phyloP scores from a whole-genome alignment of 2,329 filamentous ascomycete genomes.

The Blastomyces percursus region DNA sequence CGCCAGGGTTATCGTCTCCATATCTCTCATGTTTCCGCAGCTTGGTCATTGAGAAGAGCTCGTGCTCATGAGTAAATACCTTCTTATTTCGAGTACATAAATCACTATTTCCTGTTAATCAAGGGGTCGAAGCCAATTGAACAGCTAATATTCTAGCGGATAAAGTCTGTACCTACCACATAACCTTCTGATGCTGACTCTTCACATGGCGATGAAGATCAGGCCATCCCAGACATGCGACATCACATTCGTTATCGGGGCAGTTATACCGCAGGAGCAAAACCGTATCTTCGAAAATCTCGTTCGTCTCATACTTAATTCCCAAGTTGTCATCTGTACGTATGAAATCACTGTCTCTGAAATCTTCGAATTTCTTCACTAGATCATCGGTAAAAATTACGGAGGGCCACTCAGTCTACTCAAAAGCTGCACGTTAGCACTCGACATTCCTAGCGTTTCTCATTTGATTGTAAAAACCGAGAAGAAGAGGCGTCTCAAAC shows the following conservation, averaged over 20 bases:
- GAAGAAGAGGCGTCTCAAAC: neutral
- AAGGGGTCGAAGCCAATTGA: neutral
- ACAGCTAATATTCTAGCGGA: neutral
- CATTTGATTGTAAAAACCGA: neutral
- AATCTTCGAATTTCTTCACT: conserved; percentile 77
- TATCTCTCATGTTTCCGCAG: conserved; percentile 78
- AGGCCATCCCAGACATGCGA: conserved; percentile 71
- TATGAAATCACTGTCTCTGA: conserved; percentile 58
- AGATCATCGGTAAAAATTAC: conserved; percentile 88
- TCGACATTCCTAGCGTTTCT: neutral
- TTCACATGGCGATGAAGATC: conserved; percentile 74
- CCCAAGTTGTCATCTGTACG: conserved; percentile 76
- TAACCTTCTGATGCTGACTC: conserved; percentile 68
- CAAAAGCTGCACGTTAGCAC: conserved; percentile 5
- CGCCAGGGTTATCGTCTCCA: conserved; percentile 83
- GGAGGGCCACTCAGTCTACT: conserved; percentile 42
- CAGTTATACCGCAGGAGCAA: conserved; percentile 89
- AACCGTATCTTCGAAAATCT: conserved; percentile 84
- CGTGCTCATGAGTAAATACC: conserved; percentile 96
- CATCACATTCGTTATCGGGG: conserved; percentile 72
- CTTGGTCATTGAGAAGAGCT: conserved; percentile 72
- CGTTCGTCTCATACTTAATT: conserved; percentile 77
- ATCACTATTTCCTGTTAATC: conserved; percentile 43
- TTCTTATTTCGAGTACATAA: conserved; percentile 91
- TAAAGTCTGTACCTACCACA: conserved; percentile 48